These are phyloP conservation scores for Aspergillus felis DNA, from an alignment of 2,329 filamentous ascomycete species.

Conservation along the genomic window DNA sequence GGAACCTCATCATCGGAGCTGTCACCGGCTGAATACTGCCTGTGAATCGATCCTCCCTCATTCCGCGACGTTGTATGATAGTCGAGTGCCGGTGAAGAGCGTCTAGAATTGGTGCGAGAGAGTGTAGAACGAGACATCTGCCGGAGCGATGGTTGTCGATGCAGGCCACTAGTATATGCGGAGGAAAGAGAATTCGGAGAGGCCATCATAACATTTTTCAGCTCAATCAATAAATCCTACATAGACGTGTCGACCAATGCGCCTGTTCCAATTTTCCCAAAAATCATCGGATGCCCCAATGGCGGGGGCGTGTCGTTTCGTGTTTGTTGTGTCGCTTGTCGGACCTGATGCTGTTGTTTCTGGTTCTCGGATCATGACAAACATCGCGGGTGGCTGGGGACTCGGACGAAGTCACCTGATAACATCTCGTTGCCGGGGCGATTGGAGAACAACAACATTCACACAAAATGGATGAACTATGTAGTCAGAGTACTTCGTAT, in stretches of 20 bases:
- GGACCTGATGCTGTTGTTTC: conserved; percentile 8
- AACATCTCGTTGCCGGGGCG: conserved; percentile 4
- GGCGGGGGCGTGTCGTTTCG: background rate
- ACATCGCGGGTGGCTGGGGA: conserved; percentile 17
- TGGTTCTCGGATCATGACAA: background rate
- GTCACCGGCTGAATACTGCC: conserved; percentile 58
- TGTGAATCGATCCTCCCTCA: conserved; percentile 19
- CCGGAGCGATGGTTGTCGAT: conserved; percentile 33
- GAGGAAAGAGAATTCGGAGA: conserved; percentile 38
- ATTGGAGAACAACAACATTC: conserved; percentile 3
- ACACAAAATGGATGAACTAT: background rate
- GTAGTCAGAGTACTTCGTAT: no score
- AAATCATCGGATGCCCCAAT: background rate
- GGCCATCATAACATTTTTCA: conserved; percentile 24
- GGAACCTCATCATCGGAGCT: conserved; percentile 94
- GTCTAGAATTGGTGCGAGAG: conserved; percentile 32
- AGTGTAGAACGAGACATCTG: conserved; percentile 36
- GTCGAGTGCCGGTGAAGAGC: conserved; percentile 28
- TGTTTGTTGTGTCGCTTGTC: conserved; percentile 4
- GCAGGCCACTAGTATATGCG: conserved; percentile 32
- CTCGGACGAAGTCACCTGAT: conserved; percentile 7
- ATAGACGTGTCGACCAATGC: conserved; percentile 15
- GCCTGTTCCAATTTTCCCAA: conserved; percentile 1
- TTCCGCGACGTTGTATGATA: conserved; percentile 14
- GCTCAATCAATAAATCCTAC: conserved; percentile 5